phyloP scores from a whole-genome alignment of 371 early-diverging fungal genomes.

The Mucor plumbeus region DNA sequence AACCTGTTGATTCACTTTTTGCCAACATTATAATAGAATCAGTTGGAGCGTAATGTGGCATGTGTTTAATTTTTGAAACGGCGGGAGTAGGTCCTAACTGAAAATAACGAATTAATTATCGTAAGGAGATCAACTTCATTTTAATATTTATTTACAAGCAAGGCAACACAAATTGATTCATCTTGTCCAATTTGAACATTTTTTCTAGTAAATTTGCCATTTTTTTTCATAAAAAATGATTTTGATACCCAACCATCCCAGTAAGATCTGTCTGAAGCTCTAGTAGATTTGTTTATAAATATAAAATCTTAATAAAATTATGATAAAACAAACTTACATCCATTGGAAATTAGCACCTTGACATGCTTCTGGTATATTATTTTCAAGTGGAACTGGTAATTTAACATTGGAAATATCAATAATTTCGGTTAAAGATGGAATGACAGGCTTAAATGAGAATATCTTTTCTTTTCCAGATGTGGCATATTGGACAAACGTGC shows the following conservation, averaged over 20 bases:
- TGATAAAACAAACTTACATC: slow-evolving; percentile 27
- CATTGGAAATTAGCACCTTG: slow-evolving; percentile 35
- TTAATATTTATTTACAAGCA: slow-evolving; percentile 24
- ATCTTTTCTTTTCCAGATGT: neutral
- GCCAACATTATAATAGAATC: slow-evolving; percentile 43
- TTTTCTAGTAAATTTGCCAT: slow-evolving; percentile 30
- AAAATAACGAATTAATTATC: slow-evolving; percentile 1
- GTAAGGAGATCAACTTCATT: neutral
- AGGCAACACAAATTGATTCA: slow-evolving; percentile 31
- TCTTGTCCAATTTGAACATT: slow-evolving; percentile 22
- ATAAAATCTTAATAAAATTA: neutral
- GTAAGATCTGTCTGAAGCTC: slow-evolving; percentile 29
- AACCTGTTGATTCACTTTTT: slow-evolving; percentile 9
- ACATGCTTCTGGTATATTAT: slow-evolving; percentile 20
- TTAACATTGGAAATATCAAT: neutral
- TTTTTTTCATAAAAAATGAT: slow-evolving; percentile 31
- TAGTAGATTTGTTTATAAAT: slow-evolving; percentile 10
- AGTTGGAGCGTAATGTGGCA: slow-evolving; percentile 36
- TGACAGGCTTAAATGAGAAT: slow-evolving; percentile 15
- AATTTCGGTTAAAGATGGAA: neutral
- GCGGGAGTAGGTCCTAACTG: slow-evolving; percentile 53
- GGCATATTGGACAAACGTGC: slow-evolving; percentile 9
- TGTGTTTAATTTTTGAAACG: slow-evolving; percentile 28
- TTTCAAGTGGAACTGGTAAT: slow-evolving; percentile 13
- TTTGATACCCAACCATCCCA: slow-evolving; percentile 43